phyloP scores from a whole-genome alignment of 495 filamentous ascomycete genomes.

The Aspergillus bridgeri region DNA sequence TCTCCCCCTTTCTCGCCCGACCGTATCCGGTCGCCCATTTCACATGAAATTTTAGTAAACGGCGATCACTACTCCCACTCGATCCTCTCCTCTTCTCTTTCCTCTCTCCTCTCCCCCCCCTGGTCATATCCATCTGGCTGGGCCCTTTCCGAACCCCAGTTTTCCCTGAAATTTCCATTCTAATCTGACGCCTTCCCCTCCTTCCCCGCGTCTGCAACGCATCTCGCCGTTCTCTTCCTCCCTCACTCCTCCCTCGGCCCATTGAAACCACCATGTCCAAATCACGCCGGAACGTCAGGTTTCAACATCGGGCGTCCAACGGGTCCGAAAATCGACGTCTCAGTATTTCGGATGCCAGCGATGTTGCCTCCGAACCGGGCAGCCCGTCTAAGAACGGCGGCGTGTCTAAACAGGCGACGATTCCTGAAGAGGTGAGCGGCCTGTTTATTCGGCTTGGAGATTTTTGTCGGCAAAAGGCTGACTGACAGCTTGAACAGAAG shows the following conservation, averaged over 20 bases:
- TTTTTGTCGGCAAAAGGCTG: background rate
- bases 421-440: constrained; percentile 45
- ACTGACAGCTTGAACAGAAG: constrained; percentile 32
- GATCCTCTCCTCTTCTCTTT: constrained; percentile 7
- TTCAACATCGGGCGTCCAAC: constrained; percentile 58
- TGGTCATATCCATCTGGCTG: constrained; percentile 5
- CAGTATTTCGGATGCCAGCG: constrained; percentile 79
- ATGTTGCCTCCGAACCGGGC: constrained; percentile 62
- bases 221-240: constrained; percentile 11
- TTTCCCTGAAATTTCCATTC: constrained; percentile 17
- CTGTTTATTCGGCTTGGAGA: background rate
- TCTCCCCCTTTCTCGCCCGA: constrained; percentile 14
- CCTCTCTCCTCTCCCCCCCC: constrained; percentile 2
- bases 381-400: constrained; percentile 50
- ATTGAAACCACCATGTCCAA: constrained; percentile 56
- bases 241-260: constrained; percentile 11
- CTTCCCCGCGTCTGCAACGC: constrained; percentile 15
- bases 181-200: constrained; percentile 17
- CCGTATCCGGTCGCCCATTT: constrained; percentile 18
- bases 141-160: constrained; percentile 15
- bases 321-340: constrained; percentile 52
- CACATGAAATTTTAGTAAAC: constrained; percentile 28
- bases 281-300: constrained; percentile 79
- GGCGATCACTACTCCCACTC: constrained; percentile 18
- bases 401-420: constrained; percentile 44